Evolutionary conservation across 805 yeast species (phyloP), one percentile per base, ranked within the genome.

Genomic region (Scheffersomyces coipomensis): DNA sequence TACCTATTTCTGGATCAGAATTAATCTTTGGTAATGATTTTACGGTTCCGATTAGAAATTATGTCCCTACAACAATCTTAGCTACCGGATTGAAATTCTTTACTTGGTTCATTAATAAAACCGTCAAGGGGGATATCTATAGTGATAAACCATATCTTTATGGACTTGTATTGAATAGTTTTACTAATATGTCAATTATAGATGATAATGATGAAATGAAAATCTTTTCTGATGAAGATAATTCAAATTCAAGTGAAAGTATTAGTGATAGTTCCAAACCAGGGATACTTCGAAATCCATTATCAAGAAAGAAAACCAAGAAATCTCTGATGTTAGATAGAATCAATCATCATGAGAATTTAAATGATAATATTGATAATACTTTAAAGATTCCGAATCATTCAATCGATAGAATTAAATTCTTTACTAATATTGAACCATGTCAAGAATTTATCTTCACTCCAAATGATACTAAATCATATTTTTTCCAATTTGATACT

Each of bases 11-110:
- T 15, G 86, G 85, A 2, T 66, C 74, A 30, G 68, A 71, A n/a
- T 58, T 83, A 29, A 42, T 78, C n/a, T 83, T 79, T 61, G 89
- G 89, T 1, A 83, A 83, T 52, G 88, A 83, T 50, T 80, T 81
- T 53, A 76, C 72, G 8, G 53, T 64, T n/a, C 81, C 86, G 0
- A 73, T 83, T 23, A 62, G 71, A 23, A 80, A 80, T 34, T 67
- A 68, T 38, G 68, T 83, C 9, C 89, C 89, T 2, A 66, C 78
- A 4, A 56, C 77, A 1, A 44, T 69, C 19, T 49, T 70, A 31
- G 46, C 68, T 1, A 64, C 74, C 0, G 88, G 85, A 0, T 63
- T 79, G 46, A 69, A 71, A 42, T 59, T 81, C 24, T 83, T 81
- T 64, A 73, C 73, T 33, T 66, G 74, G 66, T 66, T 72, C 45